Base-by-base conservation (phyloP, 2,329 filamentous ascomycete genomes). In the Pseudocercospora macadamiae region DNA sequence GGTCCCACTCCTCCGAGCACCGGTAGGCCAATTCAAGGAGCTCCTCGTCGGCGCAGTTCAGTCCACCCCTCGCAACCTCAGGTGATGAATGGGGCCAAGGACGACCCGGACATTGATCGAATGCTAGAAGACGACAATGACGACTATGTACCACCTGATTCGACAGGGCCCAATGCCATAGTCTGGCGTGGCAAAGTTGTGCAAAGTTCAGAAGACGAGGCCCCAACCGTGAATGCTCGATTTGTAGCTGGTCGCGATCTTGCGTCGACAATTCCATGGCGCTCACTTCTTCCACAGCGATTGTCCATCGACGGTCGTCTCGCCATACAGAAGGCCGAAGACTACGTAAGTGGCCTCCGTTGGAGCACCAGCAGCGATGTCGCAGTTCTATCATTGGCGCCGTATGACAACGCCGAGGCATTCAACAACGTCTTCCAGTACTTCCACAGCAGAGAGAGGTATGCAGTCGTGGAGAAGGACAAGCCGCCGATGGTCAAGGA, bases 61-160 rank as follows among this genome's bases (percentile, higher is more conserved):
- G 62, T 66, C 3, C 61, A 65, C 36, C 57, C 52, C 9, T 56
- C 61, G 26, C 62, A 63, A 26, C 57, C 61, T 26, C 61, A 70
- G 77, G 65, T 69, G 19, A 30, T 49, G 14, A 69, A 79, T 56
- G 85, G 86, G 1, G 83, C 88, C 1, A 89, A 85, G 14, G 86
- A 89, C 12, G 93, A 99, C 73, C 85, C 90, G 2, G 95, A 97
- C 60, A 90, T 99, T 18, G 95, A 99, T 73, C 86, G 91, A 37
- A 80, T 99, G 66, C 83, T 97, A 6, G 85, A 93, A 68, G 91
- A 90, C 60, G 86, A 96, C 60, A 89, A 88, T 25, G 89, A 89
- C 47, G 85, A 89, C 12, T 96, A 96, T 72, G 93, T 90, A 0
- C 91, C 92, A 0, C 87, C 87, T 2, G 91, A 95, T 62, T 86